These are phyloP conservation scores for Epichloe hybrida DNA, from an alignment of 2,329 filamentous ascomycete species.

Conservation along the genomic window DNA sequence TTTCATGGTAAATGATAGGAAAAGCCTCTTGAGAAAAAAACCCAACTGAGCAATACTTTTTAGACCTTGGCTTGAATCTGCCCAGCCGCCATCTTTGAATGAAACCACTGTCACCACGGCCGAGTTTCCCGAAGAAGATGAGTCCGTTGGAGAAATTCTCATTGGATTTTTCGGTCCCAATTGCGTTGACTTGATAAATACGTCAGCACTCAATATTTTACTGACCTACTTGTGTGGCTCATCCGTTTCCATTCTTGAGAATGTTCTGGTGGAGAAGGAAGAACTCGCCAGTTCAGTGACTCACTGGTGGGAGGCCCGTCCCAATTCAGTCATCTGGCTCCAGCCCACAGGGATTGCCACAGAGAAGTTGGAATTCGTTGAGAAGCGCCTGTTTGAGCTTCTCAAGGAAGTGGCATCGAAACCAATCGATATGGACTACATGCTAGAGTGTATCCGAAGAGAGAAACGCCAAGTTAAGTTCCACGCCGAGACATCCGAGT, in stretches of 20 bases:
- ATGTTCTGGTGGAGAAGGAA: constrained; percentile 83
- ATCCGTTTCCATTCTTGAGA: constrained; percentile 83
- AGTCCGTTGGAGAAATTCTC: constrained; percentile 78
- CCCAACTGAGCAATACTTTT: neutral
- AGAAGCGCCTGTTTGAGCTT: constrained; percentile 73
- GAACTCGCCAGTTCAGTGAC: constrained; percentile 78
- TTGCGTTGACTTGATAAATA: constrained; percentile 54
- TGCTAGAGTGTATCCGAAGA: constrained; percentile 73
- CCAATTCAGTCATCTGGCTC: constrained; percentile 74
- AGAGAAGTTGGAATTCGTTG: constrained; percentile 68
- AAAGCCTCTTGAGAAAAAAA: neutral
- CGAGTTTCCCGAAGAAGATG: constrained; percentile 92
- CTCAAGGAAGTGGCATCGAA: constrained; percentile 68
- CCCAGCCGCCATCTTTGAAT: constrained; percentile 57
- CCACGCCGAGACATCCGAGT: constrained; percentile 65
- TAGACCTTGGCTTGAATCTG: constrained; percentile 79
- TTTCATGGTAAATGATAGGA: neutral
- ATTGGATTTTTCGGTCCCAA: constrained; percentile 79
- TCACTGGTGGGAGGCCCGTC: constrained; percentile 65
- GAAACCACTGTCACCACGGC: constrained; percentile 64
- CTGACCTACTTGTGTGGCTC: constrained; percentile 85
- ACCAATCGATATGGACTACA: constrained; percentile 77
- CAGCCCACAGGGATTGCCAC: constrained; percentile 78
- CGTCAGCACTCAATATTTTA: constrained; percentile 64
- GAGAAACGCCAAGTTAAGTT: constrained; percentile 74